Conservation (phyloP, 129 eudicot species). For the Flaveria brownii region DNA sequence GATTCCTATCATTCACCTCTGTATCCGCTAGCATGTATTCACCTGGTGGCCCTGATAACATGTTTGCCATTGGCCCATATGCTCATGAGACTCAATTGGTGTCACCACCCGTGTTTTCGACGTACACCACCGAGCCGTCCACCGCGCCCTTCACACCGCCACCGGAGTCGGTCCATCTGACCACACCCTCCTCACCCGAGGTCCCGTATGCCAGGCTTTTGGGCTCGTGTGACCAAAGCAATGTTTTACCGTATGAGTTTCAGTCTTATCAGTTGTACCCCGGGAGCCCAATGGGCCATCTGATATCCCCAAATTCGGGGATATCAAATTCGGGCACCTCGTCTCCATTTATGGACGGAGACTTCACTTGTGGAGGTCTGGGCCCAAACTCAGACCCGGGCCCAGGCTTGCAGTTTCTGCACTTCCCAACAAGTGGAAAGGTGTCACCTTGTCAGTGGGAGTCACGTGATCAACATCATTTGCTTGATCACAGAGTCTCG, state of each 20-base stretch:
- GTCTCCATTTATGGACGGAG: constrained; percentile 69
- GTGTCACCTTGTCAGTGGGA: constrained; percentile 30
- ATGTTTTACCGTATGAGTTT: constrained; percentile 61
- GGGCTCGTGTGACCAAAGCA: constrained; percentile 56
- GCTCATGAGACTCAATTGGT: constrained; percentile 93
- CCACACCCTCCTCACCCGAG: constrained; percentile 98
- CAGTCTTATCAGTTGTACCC: constrained; percentile 87
- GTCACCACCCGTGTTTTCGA: constrained; percentile 87
- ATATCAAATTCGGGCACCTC: constrained; percentile 77
- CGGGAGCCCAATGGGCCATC: constrained; percentile 91
- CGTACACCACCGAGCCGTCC: constrained; percentile 90
- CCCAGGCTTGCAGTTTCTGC: constrained; percentile 38
- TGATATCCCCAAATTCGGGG: constrained; percentile 78
- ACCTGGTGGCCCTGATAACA: constrained; percentile 79
- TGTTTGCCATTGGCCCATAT: constrained; percentile 87
- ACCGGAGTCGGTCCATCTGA: constrained; percentile 77
- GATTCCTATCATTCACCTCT: constrained; percentile 55
- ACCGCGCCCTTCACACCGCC: constrained; percentile 99
- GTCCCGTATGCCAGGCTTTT: constrained; percentile 93
- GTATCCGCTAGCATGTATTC: constrained; percentile 77
- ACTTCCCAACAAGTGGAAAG: constrained; percentile 42
- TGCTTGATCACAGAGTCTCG: constrained; percentile 70
- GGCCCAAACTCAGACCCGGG: no score
- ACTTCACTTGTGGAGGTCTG: constrained; percentile 36
- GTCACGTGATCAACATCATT: constrained; percentile 26